These are phyloP conservation scores for Aureobasidium pullulans DNA, from an alignment of 2,329 filamentous ascomycete genomes.

Conservation along the genomic window DNA sequence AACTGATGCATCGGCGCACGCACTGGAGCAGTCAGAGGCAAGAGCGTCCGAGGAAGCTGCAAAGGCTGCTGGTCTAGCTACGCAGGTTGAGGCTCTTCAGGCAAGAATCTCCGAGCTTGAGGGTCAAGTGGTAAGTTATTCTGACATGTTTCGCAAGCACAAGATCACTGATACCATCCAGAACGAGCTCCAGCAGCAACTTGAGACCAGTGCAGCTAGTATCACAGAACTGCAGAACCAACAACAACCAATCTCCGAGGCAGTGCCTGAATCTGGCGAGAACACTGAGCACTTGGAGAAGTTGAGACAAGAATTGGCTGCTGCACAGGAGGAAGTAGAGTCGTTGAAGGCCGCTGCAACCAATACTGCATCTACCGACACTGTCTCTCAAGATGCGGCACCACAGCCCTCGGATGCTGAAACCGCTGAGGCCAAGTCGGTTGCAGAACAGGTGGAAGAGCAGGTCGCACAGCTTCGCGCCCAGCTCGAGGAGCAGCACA, in stretches of 20 bases:
- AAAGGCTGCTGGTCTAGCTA: constrained; percentile 28
- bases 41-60: constrained; percentile 32
- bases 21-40: constrained; percentile 36
- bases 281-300: constrained; percentile 27
- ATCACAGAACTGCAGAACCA: constrained; percentile 29
- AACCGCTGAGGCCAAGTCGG: constrained; percentile 24
- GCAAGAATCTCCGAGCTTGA: constrained; percentile 58
- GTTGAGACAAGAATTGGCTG: constrained; percentile 34
- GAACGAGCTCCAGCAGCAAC: constrained; percentile 14
- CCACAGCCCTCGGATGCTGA: constrained; percentile 18
- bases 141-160: not conserved
- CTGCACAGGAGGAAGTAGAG: constrained; percentile 40
- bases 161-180: not conserved
- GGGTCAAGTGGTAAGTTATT: constrained; percentile 40
- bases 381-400: not conserved
- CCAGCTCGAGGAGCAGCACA: constrained; percentile 31
- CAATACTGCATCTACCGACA: constrained; percentile 17
- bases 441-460: constrained; percentile 43
- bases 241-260: constrained; percentile 28
- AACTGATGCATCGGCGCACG: not conserved
- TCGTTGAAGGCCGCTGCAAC: constrained; percentile 33
- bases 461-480: constrained; percentile 32
- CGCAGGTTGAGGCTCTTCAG: constrained; percentile 46
- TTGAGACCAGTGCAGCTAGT: constrained; percentile 16
- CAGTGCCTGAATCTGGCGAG: constrained; percentile 11